phyloP scores from a whole-genome alignment of 2,329 filamentous ascomycete species.

The Beauveria caledonica region DNA sequence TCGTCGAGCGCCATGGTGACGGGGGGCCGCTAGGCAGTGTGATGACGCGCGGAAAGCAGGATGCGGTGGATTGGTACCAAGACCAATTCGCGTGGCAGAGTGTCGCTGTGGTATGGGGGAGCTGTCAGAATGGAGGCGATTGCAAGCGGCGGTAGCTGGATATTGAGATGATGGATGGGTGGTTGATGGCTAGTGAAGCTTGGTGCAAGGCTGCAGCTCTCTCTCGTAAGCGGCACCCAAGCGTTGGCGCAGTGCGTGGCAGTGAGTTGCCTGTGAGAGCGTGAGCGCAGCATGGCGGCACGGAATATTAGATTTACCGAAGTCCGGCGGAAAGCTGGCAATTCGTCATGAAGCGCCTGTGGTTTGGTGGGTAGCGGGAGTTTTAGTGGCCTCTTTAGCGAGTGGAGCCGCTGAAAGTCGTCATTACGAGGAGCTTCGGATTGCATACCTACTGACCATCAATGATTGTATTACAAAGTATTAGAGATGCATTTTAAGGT shows the following conservation, averaged over 20 bases:
- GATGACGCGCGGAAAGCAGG: not conserved
- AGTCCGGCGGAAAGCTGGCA: slow-evolving; percentile 3
- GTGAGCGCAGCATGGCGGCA: not conserved
- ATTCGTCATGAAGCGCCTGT: not conserved
- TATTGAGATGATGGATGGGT: slow-evolving; percentile 7
- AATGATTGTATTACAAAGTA: not conserved
- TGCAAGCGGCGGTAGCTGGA: slow-evolving; percentile 9
- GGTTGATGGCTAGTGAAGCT: slow-evolving; percentile 14
- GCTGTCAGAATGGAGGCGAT: not conserved
- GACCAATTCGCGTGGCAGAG: slow-evolving; percentile 7
- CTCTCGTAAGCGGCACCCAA: slow-evolving; percentile 18
- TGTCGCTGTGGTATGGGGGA: not conserved
- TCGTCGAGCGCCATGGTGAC: slow-evolving; percentile 92
- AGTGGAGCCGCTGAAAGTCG: not conserved
- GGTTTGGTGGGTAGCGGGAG: not conserved
- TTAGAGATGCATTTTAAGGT: not conserved
- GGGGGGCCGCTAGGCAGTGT: slow-evolving; percentile 13
- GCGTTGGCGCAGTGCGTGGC: slow-evolving; percentile 9
- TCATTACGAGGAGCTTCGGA: not conserved
- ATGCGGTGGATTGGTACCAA: not conserved
- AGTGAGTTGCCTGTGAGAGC: slow-evolving; percentile 8
- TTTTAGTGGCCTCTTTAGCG: not conserved
- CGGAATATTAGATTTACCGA: slow-evolving; percentile 16
- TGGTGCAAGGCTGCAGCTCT: slow-evolving; percentile 18
- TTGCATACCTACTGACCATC: not conserved